Percentiles rank a stretch among this genome's conserved stretches.
Conservation (phyloP, 495 filamentous ascomycete genomes). For the Annulohypoxylon stygium region DNA sequence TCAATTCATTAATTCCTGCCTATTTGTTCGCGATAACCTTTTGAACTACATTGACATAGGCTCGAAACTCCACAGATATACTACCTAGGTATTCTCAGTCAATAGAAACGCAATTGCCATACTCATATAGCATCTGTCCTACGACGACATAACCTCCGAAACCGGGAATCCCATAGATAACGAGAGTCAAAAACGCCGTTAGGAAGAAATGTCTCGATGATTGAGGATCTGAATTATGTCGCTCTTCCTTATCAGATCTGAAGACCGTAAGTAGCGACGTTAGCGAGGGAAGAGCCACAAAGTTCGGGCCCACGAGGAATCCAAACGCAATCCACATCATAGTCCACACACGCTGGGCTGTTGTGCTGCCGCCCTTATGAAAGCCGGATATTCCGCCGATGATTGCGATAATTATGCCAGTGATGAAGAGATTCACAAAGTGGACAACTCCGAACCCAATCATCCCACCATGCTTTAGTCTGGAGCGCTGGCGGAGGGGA, state of each 20-base stretch:
- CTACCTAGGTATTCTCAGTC: background rate
- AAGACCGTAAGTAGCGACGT: background rate
- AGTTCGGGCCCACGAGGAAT: background rate
- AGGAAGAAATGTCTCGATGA: background rate
- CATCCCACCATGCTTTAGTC: background rate
- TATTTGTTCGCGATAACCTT: background rate
- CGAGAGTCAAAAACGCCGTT: background rate
- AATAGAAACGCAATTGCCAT: background rate
- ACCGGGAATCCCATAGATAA: background rate
- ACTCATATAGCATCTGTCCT: constrained; percentile 5
- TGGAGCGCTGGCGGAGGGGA: background rate
- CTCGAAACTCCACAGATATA: no score
- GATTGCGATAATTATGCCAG: background rate
- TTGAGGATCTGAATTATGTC: background rate
- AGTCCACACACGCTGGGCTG: background rate
- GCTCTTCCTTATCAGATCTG: background rate
- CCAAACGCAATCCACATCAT: constrained; percentile 1
- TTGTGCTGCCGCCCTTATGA: background rate
- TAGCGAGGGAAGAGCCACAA: background rate
- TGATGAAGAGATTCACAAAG: background rate
- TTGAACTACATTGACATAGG: no score
- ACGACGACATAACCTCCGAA: constrained; percentile 1
- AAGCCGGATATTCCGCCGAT: background rate
- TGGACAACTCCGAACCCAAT: background rate
- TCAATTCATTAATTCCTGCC: no score